Evolutionary conservation across 306 rosid species (phyloP), one percentile per base, ranked within the genome.

Genomic region (Acacia crassicarpa): DNA sequence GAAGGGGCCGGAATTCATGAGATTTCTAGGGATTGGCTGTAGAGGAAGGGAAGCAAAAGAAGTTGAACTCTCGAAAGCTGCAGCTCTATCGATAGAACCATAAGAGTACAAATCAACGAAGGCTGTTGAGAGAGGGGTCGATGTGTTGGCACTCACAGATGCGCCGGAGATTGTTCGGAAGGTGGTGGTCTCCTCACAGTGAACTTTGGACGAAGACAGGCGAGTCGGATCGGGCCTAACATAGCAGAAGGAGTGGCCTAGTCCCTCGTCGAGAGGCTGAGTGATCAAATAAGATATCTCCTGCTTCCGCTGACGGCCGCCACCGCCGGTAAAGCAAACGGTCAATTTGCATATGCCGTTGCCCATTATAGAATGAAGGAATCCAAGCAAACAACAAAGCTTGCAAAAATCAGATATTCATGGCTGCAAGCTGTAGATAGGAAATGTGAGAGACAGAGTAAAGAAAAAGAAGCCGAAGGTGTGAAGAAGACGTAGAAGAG

Each of bases 171-270:
- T 96, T 25, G 99, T 86, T 80, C 94, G 79, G 84, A 96, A 96
- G 46, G 99, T 93, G 48, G 97, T 96, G 69, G 99, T 89, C 81
- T 96, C 97, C 41, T 96, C 99, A 0, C 98, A 96, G 86, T 92
- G 94, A 23, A 96, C 99, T 65, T 96, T 93, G 0, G 99, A 96
- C 0, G 89, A 91, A 0, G 97, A 94, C 0, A 92, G 43, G 11
- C 93, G 89, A 38, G 84, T 75, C 59, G 94, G 94, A 84, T 95
- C 99, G 30, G 99, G 99, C 32, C 99, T 80, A 3, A 96, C 99
- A n/a, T 96, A 96, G 88, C 96, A 92, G 87, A 96, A 96, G 2
- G 98, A 92, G 89, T 96, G 99, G 2, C 99, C 99, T 1, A 90
- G 75, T 0, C 98, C 98, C 77, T 93, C 97, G 32, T 95, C 99